These are phyloP conservation scores for Blumeria hordei DNA, from an alignment of 2,329 filamentous ascomycete species.

Conservation along the genomic window DNA sequence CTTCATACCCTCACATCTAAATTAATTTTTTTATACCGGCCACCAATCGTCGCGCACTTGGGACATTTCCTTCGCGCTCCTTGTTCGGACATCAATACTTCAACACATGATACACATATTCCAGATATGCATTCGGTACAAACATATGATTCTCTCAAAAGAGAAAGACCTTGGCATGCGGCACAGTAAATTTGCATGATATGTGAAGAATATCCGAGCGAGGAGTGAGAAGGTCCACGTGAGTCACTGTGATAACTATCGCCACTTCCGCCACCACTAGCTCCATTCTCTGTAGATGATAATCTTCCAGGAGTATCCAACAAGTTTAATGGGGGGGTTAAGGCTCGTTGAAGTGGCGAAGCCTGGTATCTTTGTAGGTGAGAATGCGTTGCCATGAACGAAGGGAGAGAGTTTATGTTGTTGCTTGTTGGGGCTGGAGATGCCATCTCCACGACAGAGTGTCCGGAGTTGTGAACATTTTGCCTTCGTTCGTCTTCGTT, in stretches of 20 bases:
- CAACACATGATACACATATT: conserved; percentile 70
- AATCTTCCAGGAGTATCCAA: conserved; percentile 53
- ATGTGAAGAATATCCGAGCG: conserved; percentile 47
- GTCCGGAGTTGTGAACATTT: neutral
- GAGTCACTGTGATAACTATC: conserved; percentile 48
- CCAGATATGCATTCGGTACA: conserved; percentile 94
- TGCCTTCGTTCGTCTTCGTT: conserved; percentile 53
- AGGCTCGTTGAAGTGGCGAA: conserved; percentile 69
- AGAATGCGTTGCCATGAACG: conserved; percentile 24
- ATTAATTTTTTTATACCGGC: conserved; percentile 65
- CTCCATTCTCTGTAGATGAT: conserved; percentile 62
- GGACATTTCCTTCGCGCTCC: conserved; percentile 56
- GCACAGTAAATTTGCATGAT: conserved; percentile 80
- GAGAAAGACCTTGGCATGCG: conserved; percentile 54
- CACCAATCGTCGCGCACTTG: conserved; percentile 53
- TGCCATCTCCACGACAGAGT: neutral
- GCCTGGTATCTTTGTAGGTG: conserved; percentile 56
- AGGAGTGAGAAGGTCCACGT: conserved; percentile 41
- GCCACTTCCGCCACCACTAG: conserved; percentile 26
- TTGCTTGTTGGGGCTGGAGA: conserved; percentile 38
- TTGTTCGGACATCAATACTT: conserved; percentile 53
- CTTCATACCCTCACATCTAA: conserved; percentile 43
- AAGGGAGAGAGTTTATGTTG: conserved; percentile 35
- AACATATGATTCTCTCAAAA: conserved; percentile 65
- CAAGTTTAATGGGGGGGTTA: conserved; percentile 56